Evolutionary conservation across 176 grass and related monocot species (phyloP).

Genomic region (Melocanna baccifera): DNA sequence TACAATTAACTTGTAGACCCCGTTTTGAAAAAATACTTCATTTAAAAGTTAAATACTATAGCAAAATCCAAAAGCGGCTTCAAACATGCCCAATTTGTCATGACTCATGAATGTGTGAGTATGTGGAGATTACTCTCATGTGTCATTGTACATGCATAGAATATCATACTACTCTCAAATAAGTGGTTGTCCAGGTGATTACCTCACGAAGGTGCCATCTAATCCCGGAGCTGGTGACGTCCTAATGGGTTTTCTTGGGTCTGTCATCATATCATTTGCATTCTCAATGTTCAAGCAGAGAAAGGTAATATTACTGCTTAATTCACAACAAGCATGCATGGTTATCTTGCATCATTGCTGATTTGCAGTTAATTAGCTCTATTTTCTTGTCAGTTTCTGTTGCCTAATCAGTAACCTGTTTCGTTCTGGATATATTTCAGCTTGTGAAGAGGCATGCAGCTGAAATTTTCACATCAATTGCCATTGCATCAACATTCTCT

Average conservation of each 20-base stretch:
- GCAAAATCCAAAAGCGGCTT: no score
- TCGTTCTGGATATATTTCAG: slow-evolving; percentile 37
- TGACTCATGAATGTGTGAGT: not conserved
- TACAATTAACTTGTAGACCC: no score
- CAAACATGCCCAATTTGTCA: no score
- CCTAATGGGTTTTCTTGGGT: slow-evolving; percentile 94
- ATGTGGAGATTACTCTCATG: not conserved
- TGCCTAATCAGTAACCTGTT: not conserved
- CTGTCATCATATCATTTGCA: slow-evolving; percentile 91
- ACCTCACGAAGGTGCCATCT: slow-evolving; percentile 74
- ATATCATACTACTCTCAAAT: not conserved
- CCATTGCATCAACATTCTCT: slow-evolving; percentile 68
- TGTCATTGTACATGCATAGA: not conserved
- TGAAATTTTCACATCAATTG: slow-evolving; percentile 92
- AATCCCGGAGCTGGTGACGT: slow-evolving; percentile 92
- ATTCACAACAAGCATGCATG: not conserved
- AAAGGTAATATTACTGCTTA: slow-evolving; percentile 42
- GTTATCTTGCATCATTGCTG: not conserved
- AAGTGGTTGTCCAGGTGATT: slow-evolving; percentile 59
- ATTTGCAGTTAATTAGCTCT: not conserved
- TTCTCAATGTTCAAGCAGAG: slow-evolving; percentile 99
- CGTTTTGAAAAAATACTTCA: no score
- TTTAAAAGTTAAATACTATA: no score
- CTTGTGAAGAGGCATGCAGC: slow-evolving; percentile 85
- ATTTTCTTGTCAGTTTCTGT: not conserved